Base-by-base conservation (phyloP, 768 basidiomycete species). In the Leucogyrophana mollusca region DNA sequence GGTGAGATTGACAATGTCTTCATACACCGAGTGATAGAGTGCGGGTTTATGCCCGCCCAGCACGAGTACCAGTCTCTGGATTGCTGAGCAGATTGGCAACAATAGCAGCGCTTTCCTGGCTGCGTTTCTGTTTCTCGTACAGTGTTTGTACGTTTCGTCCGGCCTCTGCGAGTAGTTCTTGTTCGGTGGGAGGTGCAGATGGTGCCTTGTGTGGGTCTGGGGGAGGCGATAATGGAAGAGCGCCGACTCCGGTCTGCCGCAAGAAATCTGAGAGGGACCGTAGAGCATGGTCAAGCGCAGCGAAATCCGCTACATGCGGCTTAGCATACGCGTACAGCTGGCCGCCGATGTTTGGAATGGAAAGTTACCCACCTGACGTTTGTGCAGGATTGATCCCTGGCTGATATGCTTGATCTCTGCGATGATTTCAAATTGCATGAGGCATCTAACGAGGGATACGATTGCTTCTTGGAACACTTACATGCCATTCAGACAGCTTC, bases 241-340 rank as follows among this genome's bases (percentile, higher is more conserved):
- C 83, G 2, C 85, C 86, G 14, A 87, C 74, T n/a, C 85, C 85
- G 0, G 78, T 75, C 42, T 78, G 71, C 2, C 76, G 72, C 50
- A 87, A 65, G 24, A 74, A 50, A 9, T 82, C 75, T 4, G 69
- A 63, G 9, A 84, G 67, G 1, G 64, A 43, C 10, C 71, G 65
- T 1, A 84, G 51, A 13, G 72, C 67, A 52, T 80, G 76, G 43
- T 77, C 77, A n/a, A 86, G 72, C 0, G 73, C 61, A 0, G 59
- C 59, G 40, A 84, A 60, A 50, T 81, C 70, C 20, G 71, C 83
- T 80, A 51, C 2, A 50, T 39, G n/a, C n/a, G n/a, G n/a, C 3
- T 22, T 6, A 20, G 21, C 45, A 24, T 54, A 33, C 41, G 32
- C 36, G 23, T 23, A 4, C n/a, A n/a, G n/a, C n/a, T n/a, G n/a